Evolutionary conservation across 108 stramenopile genomes (phyloP).

Genomic region (Skeletonema costatum): DNA sequence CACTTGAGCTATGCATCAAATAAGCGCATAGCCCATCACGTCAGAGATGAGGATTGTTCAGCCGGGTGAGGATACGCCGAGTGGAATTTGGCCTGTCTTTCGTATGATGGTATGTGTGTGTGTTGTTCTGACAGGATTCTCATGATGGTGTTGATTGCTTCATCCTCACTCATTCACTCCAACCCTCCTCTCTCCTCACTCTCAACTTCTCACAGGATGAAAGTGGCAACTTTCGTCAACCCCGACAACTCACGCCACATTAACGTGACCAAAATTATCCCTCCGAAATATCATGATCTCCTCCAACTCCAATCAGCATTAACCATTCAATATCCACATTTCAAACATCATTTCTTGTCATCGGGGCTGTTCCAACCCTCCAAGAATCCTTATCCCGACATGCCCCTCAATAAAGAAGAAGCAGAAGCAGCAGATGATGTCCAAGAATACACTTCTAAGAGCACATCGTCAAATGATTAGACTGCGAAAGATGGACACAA

Average conservation of each 20-base stretch:
- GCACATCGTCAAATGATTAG: constrained; percentile 89
- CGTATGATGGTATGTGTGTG: constrained; percentile 78
- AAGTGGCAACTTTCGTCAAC: constrained; percentile 65
- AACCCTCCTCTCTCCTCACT: background rate
- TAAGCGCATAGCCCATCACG: constrained; percentile 67
- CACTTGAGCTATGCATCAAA: constrained; percentile 63
- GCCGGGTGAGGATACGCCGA: constrained; percentile 60
- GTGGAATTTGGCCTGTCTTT: constrained; percentile 83
- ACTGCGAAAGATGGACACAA: constrained; percentile 92
- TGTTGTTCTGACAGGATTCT: background rate
- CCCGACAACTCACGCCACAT: constrained; percentile 3
- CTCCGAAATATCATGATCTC: constrained; percentile 17
- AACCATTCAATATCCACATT: constrained; percentile 45
- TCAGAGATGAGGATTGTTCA: constrained; percentile 66
- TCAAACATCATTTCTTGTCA: constrained; percentile 41
- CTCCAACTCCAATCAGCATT: constrained; percentile 48
- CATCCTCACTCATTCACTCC: background rate
- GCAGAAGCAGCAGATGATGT: background rate
- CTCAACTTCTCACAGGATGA: constrained; percentile 56
- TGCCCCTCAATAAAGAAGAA: constrained; percentile 10
- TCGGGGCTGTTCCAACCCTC: constrained; percentile 44
- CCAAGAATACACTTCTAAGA: constrained; percentile 65
- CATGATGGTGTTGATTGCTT: background rate
- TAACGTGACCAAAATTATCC: constrained; percentile 20
- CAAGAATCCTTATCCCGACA: constrained; percentile 56